Evolutionary conservation across 2,329 filamentous ascomycete genomes (phyloP).

Genomic region (Pseudocercospora cruenta): DNA sequence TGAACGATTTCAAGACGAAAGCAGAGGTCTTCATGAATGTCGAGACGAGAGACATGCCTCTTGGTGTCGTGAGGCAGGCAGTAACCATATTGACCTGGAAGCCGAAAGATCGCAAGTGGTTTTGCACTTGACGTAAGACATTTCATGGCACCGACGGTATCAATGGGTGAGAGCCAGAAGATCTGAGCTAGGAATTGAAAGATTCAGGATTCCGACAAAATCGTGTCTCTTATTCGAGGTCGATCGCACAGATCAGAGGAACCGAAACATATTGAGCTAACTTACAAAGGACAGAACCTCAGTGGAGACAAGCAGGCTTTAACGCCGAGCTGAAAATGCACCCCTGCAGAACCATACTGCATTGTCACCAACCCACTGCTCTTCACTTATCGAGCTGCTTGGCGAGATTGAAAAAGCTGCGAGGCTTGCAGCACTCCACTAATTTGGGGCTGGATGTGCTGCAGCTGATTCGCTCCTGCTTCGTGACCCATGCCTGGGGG

Average conservation of each 20-base stretch:
- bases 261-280: no score
- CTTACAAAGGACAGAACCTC: no score
- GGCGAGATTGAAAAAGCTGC: no score
- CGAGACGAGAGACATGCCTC: conserved; percentile 2
- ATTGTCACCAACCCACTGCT: no score
- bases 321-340: no score
- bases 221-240: neutral
- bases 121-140: neutral
- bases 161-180: neutral
- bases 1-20: neutral
- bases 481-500: no score
- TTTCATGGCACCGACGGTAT: neutral
- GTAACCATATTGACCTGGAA: neutral
- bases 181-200: neutral
- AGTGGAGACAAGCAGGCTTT: no score
- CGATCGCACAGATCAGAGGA: neutral
- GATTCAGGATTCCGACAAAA: neutral
- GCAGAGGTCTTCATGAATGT: conserved; percentile 8
- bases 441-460: no score
- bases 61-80: neutral
- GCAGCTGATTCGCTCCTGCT: no score
- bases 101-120: neutral
- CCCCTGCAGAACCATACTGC: no score
- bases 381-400: no score
- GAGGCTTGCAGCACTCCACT: no score